A percentile compares a stretch with the other conserved stretches of the same genome.
Evolutionary conservation across 345 rosid genomes (phyloP).

Genomic region (Brassica cretica): DNA sequence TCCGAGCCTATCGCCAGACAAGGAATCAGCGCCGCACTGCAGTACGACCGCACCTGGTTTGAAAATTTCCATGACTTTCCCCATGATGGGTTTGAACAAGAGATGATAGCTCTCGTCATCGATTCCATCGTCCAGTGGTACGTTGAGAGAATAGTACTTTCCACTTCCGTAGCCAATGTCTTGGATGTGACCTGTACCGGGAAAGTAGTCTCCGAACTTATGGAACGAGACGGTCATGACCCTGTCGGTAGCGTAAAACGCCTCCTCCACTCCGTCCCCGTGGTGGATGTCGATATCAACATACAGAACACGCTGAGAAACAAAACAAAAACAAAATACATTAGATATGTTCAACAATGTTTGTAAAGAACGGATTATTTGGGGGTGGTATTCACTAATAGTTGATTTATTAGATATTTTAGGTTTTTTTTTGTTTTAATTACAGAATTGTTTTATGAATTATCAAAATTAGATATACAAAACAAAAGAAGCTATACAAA

Average conservation of each 20-base stretch:
- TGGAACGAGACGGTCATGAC: conserved; percentile 78
- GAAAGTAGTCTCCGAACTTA: conserved; percentile 69
- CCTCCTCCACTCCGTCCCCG: conserved; percentile 74
- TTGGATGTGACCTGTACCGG: conserved; percentile 62
- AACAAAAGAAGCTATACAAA: not conserved
- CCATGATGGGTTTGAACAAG: conserved; percentile 65
- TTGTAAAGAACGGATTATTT: not conserved
- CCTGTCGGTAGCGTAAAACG: conserved; percentile 71
- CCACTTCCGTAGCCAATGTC: conserved; percentile 58
- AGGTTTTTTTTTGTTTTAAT: not conserved
- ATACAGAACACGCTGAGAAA: conserved; percentile 55
- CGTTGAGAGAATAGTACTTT: conserved; percentile 66
- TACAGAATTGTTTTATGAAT: not conserved
- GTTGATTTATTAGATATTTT: not conserved
- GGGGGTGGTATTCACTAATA: not conserved
- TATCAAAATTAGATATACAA: not conserved
- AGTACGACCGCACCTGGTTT: conserved; percentile 67
- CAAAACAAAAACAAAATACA: not conserved
- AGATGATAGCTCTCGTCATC: conserved; percentile 75
- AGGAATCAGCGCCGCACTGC: conserved; percentile 70
- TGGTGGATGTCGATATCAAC: conserved; percentile 76
- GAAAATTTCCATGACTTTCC: conserved; percentile 66
- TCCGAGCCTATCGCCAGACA: conserved; percentile 72
- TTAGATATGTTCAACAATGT: not conserved
- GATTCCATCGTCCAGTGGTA: conserved; percentile 72